Evolutionary conservation across 1,284 basidiomycete species (phyloP).

Genomic region (Trichosporon sp.): DNA sequence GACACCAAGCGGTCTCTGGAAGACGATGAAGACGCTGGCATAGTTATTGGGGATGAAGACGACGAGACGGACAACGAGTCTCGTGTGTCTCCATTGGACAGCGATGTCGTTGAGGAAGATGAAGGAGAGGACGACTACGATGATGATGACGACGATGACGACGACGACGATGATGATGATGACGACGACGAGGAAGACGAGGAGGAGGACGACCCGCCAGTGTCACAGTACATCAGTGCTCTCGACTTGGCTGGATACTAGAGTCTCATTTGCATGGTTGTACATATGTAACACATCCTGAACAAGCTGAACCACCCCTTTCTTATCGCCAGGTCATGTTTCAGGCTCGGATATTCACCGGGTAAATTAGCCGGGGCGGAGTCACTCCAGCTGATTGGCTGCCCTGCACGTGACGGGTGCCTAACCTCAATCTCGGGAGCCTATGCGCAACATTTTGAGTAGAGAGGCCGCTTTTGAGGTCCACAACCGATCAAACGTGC

Average conservation of each 20-base stretch:
- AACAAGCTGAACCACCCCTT: not conserved
- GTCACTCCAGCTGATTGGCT: not conserved
- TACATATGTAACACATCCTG: not conserved
- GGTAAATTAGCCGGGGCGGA: not conserved
- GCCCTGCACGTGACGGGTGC: not conserved
- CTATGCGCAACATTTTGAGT: conserved; percentile 3
- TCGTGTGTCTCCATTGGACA: not conserved
- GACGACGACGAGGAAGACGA: conserved; percentile 41
- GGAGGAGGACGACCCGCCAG: conserved; percentile 28
- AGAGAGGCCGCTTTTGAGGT: not conserved
- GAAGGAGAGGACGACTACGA: conserved; percentile 31
- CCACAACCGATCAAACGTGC: not conserved
- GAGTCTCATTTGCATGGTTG: not conserved
- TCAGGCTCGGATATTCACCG: not conserved
- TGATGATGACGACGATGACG: conserved; percentile 30
- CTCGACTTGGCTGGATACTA: conserved; percentile 13
- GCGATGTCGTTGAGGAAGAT: conserved; percentile 28
- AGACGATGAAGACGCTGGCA: conserved; percentile 2
- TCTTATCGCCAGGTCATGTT: not conserved
- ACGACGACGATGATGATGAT: conserved; percentile 34
- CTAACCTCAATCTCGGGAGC: not conserved
- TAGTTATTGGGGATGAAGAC: conserved; percentile 1
- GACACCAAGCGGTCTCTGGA: not conserved
- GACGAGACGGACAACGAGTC: not conserved
- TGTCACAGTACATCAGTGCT: conserved; percentile 43